Base-by-base conservation (phyloP, 768 basidiomycete species). In the Auricularia sp. region DNA sequence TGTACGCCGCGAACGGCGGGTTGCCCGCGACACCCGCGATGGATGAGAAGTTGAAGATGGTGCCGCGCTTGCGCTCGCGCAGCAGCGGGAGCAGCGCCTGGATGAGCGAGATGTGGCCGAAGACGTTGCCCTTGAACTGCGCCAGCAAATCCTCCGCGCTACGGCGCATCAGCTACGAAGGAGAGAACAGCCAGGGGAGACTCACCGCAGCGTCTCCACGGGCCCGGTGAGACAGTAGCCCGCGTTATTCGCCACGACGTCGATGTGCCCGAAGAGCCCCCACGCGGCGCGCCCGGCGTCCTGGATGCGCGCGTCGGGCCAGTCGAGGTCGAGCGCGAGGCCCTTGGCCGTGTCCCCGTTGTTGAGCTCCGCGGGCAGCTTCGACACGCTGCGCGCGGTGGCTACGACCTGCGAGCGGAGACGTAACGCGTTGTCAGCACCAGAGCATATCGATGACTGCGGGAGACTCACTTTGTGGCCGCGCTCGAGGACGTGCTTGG, bases 61-160 rank as follows among this genome's bases (percentile, higher is more conserved):
- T 69, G 4, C 72, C 73, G 16, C 70, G 64, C 43, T 66, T 64
- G 51, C 70, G 71, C 36, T 60, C 64, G 42, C 73, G 71, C 61
- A 74, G 65, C 23, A 69, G 62, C 6, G 73, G 68, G 21, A 74
- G 62, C 12, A 74, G 67, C 3, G 72, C 64, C 61, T 74, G 71
- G 11, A 68, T 71, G 61, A 74, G 66, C 3, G 71, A 70, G 61
- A 72, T 62, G 5, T 68, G 65, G 8, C 72, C 71, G 58, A 72
- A 74, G 43, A 74, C 65, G 63, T 71, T 71, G 11, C 69, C 66
- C 62, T 72, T 70, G 66, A 74, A 73, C 62, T 72, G 65, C 16
- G 58, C 63, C 43, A 69, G 69, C 35, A 71, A 64, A 10, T 71
- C 70, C 6, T 59, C 34, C 3, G 56, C 56, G 7, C 56, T 59